phyloP scores from a whole-genome alignment of 768 basidiomycete species.

The Rubroboletus satanas region DNA sequence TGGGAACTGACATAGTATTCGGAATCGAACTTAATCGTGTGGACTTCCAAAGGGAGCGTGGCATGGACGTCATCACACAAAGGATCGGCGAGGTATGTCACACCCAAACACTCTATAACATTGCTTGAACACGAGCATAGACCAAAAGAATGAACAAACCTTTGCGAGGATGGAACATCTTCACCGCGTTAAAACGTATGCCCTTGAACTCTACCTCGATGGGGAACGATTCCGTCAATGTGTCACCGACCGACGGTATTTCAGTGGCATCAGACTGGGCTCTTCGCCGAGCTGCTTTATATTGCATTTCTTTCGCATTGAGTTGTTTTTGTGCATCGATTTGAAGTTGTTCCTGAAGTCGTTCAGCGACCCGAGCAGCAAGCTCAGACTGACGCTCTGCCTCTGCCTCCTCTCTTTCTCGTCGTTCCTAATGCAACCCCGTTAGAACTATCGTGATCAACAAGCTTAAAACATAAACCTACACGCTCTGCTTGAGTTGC shows the following conservation, averaged over 20 bases:
- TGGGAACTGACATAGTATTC: conserved; percentile 65
- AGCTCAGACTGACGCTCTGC: conserved; percentile 48
- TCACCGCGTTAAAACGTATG: conserved; percentile 59
- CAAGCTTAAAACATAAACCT: conserved; percentile 14
- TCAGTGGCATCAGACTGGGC: conserved; percentile 72
- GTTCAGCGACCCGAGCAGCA: conserved; percentile 50
- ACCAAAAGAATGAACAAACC: conserved; percentile 38
- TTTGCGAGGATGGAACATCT: conserved; percentile 66
- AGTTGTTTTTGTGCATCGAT: conserved; percentile 58
- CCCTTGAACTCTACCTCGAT: conserved; percentile 56
- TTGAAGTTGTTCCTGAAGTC: conserved; percentile 62
- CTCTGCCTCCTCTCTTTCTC: conserved; percentile 53
- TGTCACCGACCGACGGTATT: conserved; percentile 47
- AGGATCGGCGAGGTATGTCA: conserved; percentile 70
- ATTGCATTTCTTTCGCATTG: conserved; percentile 44
- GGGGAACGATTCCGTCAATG: conserved; percentile 59
- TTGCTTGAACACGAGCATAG: neutral
- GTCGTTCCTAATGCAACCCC: conserved; percentile 40
- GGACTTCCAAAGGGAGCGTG: conserved; percentile 64
- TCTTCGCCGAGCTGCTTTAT: conserved; percentile 51
- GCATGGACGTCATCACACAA: conserved; percentile 60
- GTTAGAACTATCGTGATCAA: neutral
- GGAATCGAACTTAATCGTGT: conserved; percentile 61
- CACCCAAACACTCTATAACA: conserved; percentile 57
- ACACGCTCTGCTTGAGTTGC: conserved; percentile 69